Conservation (phyloP, 1,284 basidiomycete species). For the Mrakiaceae sp. region DNA sequence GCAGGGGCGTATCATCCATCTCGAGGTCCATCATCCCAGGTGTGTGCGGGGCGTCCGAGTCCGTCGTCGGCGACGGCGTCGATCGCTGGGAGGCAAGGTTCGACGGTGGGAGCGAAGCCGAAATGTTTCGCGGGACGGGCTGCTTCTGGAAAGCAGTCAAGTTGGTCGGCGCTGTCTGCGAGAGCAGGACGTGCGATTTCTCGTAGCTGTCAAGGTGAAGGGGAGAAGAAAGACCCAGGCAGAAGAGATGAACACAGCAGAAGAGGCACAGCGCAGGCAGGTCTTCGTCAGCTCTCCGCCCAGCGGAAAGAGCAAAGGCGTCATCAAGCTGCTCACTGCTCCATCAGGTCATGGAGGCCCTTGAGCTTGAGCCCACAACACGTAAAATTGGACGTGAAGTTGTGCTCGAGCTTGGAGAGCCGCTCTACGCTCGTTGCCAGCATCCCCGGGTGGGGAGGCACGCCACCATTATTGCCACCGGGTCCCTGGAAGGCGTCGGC, state of each 20-base stretch:
- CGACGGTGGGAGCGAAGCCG: constrained; percentile 7
- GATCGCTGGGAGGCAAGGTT: constrained; percentile 12
- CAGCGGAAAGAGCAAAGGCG: not conserved
- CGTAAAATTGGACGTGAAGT: constrained; percentile 34
- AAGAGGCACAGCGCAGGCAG: not conserved
- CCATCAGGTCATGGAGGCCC: constrained; percentile 35
- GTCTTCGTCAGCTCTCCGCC: not conserved
- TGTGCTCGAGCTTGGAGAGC: constrained; percentile 34
- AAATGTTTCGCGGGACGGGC: constrained; percentile 4
- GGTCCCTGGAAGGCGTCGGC: not conserved
- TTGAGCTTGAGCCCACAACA: constrained; percentile 35
- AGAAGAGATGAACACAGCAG: not conserved
- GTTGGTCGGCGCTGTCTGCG: constrained; percentile 4
- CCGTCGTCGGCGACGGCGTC: constrained; percentile 20
- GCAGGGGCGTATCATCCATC: constrained; percentile 31
- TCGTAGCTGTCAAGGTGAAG: constrained; percentile 29
- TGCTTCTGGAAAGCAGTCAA: constrained; percentile 12
- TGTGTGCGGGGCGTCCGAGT: constrained; percentile 31
- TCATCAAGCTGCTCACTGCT: constrained; percentile 31
- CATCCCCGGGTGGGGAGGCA: not conserved
- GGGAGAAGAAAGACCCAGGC: not conserved
- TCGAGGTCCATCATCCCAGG: constrained; percentile 39
- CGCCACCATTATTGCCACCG: not conserved
- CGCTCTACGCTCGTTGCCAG: constrained; percentile 19
- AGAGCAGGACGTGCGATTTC: constrained; percentile 34